A percentile compares a stretch with the other conserved stretches of the same genome.
Conservation (phyloP, 2,329 filamentous ascomycete genomes). For the Cladophialophora chaetospira region DNA sequence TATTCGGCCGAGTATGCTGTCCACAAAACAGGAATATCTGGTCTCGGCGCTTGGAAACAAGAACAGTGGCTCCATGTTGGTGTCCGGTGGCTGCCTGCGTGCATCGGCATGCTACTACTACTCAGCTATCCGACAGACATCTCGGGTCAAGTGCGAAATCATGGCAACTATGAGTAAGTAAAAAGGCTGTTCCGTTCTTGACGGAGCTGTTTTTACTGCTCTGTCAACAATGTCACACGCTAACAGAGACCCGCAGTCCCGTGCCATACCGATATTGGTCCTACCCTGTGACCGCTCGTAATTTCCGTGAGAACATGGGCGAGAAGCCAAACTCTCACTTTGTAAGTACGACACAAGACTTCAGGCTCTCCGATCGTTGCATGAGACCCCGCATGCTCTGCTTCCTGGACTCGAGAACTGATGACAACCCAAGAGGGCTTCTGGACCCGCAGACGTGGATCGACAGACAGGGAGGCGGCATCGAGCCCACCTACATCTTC, state of each 20-base stretch:
- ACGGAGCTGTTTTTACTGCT: too few species aligned
- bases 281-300: slow-evolving; percentile 16
- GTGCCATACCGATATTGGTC: slow-evolving; percentile 22
- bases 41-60: slow-evolving; percentile 4
- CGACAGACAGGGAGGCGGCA: slow-evolving; percentile 5
- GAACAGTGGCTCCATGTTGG: slow-evolving; percentile 18
- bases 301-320: slow-evolving; percentile 20
- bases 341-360: slow-evolving; percentile 2
- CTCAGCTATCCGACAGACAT: slow-evolving; percentile 15
- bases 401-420: slow-evolving; percentile 10
- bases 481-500: slow-evolving; percentile 21
- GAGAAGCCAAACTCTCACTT: background rate
- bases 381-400: slow-evolving; percentile 17
- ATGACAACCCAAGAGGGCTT: slow-evolving; percentile 8
- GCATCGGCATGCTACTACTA: slow-evolving; percentile 17
- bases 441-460: slow-evolving; percentile 17
- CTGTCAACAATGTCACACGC: too few species aligned
- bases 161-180: slow-evolving; percentile 15
- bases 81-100: slow-evolving; percentile 19
- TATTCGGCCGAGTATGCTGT: background rate
- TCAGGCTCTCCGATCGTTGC: slow-evolving; percentile 10
- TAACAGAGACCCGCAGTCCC: too few species aligned
- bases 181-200: too few species aligned
- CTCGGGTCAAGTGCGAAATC: slow-evolving; percentile 16
- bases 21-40: background rate